Conservation (phyloP, 805 yeast genomes). For the Pichia cephalocereana region DNA sequence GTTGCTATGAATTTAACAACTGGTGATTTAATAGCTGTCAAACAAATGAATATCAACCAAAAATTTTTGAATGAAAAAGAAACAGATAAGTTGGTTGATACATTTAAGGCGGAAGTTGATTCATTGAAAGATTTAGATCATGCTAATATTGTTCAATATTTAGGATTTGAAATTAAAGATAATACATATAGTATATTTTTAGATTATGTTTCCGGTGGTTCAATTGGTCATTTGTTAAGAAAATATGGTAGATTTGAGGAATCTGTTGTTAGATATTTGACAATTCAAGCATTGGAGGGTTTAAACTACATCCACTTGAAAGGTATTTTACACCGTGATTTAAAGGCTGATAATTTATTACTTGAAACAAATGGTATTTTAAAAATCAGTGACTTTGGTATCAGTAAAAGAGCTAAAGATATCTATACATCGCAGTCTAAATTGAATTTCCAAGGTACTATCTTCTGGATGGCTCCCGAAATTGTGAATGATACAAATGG, state of each 20-base stretch:
- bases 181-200: slow-evolving; percentile 76
- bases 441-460: slow-evolving; percentile 92
- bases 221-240: slow-evolving; percentile 78
- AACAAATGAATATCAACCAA: slow-evolving; percentile 70
- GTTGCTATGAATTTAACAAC: slow-evolving; percentile 90
- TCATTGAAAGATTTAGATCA: slow-evolving; percentile 93
- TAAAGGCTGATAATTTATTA: slow-evolving; percentile 87
- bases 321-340: slow-evolving; percentile 87
- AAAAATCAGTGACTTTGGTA: slow-evolving; percentile 95
- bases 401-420: slow-evolving; percentile 76
- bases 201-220: slow-evolving; percentile 97
- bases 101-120: slow-evolving; percentile 82
- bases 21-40: slow-evolving; percentile 98
- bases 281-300: slow-evolving; percentile 75
- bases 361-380: slow-evolving; percentile 89
- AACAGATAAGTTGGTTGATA: slow-evolving; percentile 59
- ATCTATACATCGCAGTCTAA: slow-evolving; percentile 87
- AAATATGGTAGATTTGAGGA: slow-evolving; percentile 83
- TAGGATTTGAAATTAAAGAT: slow-evolving; percentile 79
- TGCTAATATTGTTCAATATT: slow-evolving; percentile 86
- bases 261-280: slow-evolving; percentile 58
- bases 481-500: slow-evolving; percentile 79
- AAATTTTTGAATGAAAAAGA: slow-evolving; percentile 34
- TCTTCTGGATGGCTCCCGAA: slow-evolving; percentile 99
- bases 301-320: slow-evolving; percentile 77